Conservation (phyloP, 139 green algal species). For the Picochlorum costavermella region DNA sequence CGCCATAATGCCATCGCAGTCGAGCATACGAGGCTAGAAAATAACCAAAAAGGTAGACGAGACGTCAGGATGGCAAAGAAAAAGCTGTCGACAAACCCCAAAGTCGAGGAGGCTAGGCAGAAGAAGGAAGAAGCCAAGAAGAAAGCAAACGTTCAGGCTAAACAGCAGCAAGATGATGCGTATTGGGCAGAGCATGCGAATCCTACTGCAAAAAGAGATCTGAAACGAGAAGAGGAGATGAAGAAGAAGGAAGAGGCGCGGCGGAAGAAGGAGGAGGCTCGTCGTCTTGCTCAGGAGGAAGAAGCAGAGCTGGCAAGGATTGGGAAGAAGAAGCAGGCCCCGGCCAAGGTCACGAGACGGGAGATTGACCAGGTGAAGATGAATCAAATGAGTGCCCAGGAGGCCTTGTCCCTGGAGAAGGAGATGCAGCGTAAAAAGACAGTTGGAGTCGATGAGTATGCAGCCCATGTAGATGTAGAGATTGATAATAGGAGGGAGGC, state of each 20-base stretch:
- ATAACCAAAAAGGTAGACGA: no score
- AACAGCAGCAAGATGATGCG: constrained; percentile 36
- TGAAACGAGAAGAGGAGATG: constrained; percentile 56
- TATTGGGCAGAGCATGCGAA: constrained; percentile 45
- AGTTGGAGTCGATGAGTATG: constrained; percentile 6
- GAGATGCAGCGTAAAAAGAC: background rate
- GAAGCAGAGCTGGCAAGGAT: constrained; percentile 34
- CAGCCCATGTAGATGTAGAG: constrained; percentile 22
- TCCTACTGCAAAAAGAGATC: constrained; percentile 37
- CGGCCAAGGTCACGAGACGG: constrained; percentile 22
- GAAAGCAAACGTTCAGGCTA: constrained; percentile 21
- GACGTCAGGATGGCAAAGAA: constrained; percentile 12
- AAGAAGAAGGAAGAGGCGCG: constrained; percentile 36
- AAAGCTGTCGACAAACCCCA: constrained; percentile 16
- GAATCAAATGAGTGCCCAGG: background rate
- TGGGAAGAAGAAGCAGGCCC: constrained; percentile 34
- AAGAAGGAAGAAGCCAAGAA: constrained; percentile 30
- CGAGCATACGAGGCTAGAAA: no score
- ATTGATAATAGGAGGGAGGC: constrained; percentile 23
- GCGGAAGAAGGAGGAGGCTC: constrained; percentile 49
- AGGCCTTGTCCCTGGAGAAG: background rate
- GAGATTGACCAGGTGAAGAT: background rate
- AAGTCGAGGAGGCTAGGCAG: constrained; percentile 31
- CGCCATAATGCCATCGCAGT: no score
- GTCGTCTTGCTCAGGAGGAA: constrained; percentile 51